Evolutionary conservation across 108 stramenopile genomes (phyloP).

Genomic region (Mayamaea pseudoterrestris): DNA sequence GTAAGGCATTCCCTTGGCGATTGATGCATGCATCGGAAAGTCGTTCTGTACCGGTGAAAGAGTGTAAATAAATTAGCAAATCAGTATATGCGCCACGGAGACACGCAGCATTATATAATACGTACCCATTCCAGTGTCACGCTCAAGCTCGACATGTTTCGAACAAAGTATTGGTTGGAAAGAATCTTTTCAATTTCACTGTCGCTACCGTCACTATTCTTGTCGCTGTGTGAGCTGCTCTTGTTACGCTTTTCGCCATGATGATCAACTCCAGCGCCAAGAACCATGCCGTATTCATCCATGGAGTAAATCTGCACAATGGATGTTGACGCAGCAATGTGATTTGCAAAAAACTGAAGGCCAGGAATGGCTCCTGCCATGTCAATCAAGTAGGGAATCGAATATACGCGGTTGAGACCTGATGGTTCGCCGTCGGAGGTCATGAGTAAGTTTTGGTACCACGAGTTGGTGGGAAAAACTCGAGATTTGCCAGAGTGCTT

Average conservation of each 20-base stretch:
- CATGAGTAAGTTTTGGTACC: conserved; percentile 70
- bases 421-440: conserved; percentile 33
- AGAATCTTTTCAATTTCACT: conserved; percentile 14
- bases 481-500: too few relatives aligned
- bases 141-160: conserved; percentile 38
- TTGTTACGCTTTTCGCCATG: background rate
- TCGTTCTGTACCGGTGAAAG: background rate
- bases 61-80: background rate
- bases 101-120: background rate
- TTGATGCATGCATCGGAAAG: conserved; percentile 40
- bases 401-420: conserved; percentile 43
- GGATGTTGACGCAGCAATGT: conserved; percentile 25
- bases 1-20: conserved; percentile 85
- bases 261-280: too few relatives aligned
- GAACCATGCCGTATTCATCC: conserved; percentile 44
- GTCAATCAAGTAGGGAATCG: conserved; percentile 69
- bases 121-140: conserved; percentile 59
- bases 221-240: too few relatives aligned
- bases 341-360: conserved; percentile 39
- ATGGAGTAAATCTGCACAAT: conserved; percentile 52
- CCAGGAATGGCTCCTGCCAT: conserved; percentile 60
- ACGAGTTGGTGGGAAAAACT: conserved; percentile 68
- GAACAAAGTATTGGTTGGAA: conserved; percentile 18
- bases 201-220: conserved; percentile 23
- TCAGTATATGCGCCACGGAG: background rate